Percentiles rank a stretch among this genome's conserved stretches.
Evolutionary conservation across 2,329 filamentous ascomycete genomes (phyloP).

Genomic region (Tolypocladium capitatum): DNA sequence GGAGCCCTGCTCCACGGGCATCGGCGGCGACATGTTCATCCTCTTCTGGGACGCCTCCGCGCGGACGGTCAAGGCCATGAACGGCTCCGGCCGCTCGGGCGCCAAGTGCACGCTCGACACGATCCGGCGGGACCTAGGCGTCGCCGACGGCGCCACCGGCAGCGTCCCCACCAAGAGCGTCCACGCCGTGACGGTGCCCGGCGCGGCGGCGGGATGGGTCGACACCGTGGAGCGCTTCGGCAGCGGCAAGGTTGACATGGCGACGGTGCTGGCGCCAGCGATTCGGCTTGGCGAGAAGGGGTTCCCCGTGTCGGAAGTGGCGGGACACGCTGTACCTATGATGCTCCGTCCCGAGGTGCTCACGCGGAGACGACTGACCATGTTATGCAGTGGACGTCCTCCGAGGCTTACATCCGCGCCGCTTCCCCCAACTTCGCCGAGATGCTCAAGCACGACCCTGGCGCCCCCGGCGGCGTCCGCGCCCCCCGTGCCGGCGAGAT

Average conservation of each 20-base stretch:
- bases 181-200: constrained; percentile 76
- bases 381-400: constrained; percentile 57
- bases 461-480: constrained; percentile 54
- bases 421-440: constrained; percentile 81
- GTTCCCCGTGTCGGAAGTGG: constrained; percentile 76
- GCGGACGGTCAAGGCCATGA: constrained; percentile 71
- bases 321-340: constrained; percentile 55
- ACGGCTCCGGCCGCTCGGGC: constrained; percentile 81
- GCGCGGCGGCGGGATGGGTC: constrained; percentile 85
- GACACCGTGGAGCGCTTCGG: constrained; percentile 82
- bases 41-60: constrained; percentile 79
- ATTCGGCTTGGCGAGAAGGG: constrained; percentile 79
- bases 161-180: constrained; percentile 64
- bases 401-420: constrained; percentile 48
- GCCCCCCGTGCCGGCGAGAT: constrained; percentile 73
- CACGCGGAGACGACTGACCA: neutral
- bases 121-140: constrained; percentile 54
- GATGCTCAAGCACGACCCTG: constrained; percentile 68
- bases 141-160: constrained; percentile 41
- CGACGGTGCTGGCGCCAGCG: constrained; percentile 68
- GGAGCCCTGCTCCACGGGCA: constrained; percentile 84
- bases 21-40: constrained; percentile 95
- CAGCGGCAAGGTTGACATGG: constrained; percentile 67
- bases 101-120: constrained; percentile 54
- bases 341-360: constrained; percentile 4